These are phyloP conservation scores for Penicillium frequentans DNA, from an alignment of 2,329 filamentous ascomycete genomes.

Conservation along the genomic window DNA sequence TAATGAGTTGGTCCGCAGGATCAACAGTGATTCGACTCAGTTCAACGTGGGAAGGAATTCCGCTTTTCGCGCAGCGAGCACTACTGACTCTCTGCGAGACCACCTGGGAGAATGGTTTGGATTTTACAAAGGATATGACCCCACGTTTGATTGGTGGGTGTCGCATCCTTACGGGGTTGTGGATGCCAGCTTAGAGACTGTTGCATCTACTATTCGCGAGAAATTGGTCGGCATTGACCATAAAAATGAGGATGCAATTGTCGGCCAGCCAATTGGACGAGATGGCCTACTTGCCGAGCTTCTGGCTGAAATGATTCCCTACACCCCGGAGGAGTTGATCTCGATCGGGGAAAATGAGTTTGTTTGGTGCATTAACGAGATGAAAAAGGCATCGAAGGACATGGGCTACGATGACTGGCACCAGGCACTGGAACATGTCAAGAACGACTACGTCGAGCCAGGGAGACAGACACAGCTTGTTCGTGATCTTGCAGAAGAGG, in stretches of 20 bases:
- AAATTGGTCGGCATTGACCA: constrained; percentile 48
- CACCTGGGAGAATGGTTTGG: constrained; percentile 50
- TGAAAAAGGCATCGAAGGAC: constrained; percentile 51
- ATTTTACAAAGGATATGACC: constrained; percentile 59
- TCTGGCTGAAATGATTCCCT: constrained; percentile 58
- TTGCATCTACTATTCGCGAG: constrained; percentile 41
- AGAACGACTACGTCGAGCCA: constrained; percentile 55
- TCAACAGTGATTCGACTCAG: constrained; percentile 28
- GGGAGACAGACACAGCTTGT: constrained; percentile 57
- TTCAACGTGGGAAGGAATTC: constrained; percentile 36
- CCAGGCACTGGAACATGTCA: constrained; percentile 57
- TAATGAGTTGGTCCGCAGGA: constrained; percentile 30
- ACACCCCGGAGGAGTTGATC: constrained; percentile 58
- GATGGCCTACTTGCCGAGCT: constrained; percentile 54
- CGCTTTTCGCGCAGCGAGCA: constrained; percentile 48
- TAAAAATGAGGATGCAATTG: constrained; percentile 51
- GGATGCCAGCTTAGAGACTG: constrained; percentile 32
- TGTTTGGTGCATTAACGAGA: constrained; percentile 59
- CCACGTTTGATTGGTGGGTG: constrained; percentile 60
- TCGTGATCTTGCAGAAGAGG: constrained; percentile 52
- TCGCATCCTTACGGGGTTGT: constrained; percentile 44
- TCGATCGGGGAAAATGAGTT: constrained; percentile 34
- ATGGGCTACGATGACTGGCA: constrained; percentile 55
- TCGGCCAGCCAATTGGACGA: constrained; percentile 58
- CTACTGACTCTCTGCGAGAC: constrained; percentile 40